A percentile compares a stretch with the other conserved stretches of the same genome.
Evolutionary conservation across 2,329 filamentous ascomycete genomes (phyloP).

Genomic region (Pseudocercospora macadamiae): DNA sequence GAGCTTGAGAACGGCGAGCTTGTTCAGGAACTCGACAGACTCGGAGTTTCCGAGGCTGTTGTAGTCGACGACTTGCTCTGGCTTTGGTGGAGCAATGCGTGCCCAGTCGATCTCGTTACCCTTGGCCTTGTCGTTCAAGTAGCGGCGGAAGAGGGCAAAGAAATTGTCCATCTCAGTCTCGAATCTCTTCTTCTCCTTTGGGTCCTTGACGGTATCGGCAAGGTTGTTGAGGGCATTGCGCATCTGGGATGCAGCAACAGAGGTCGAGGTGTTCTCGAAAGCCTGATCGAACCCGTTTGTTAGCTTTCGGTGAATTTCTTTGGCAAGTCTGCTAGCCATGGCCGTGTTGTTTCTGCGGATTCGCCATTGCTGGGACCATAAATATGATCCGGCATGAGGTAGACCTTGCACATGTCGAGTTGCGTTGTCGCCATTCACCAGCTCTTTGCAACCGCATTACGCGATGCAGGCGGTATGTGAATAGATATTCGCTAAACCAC

Average conservation of each 20-base stretch:
- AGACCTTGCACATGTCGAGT: not conserved
- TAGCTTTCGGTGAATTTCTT: constrained; percentile 21
- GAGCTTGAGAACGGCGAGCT: constrained; percentile 97
- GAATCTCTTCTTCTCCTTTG: constrained; percentile 81
- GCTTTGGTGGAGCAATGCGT: constrained; percentile 89
- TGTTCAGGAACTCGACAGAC: constrained; percentile 92
- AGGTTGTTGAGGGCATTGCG: constrained; percentile 94
- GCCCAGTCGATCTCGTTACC: constrained; percentile 96
- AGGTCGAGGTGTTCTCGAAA: constrained; percentile 99
- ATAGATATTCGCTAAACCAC: not conserved
- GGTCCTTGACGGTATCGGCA: constrained; percentile 84
- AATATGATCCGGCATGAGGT: not conserved
- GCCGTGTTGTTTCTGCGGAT: not conserved
- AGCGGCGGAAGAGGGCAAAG: constrained; percentile 97
- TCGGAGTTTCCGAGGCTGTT: constrained; percentile 85
- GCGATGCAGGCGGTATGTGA: not conserved
- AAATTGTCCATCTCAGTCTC: constrained; percentile 99
- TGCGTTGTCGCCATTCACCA: not conserved
- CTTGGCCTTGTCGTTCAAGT: constrained; percentile 98
- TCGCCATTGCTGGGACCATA: not conserved
- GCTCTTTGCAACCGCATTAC: not conserved
- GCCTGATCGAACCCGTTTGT: constrained; percentile 61
- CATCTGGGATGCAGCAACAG: constrained; percentile 97
- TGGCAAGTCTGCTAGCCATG: constrained; percentile 14
- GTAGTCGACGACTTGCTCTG: constrained; percentile 94